Base-by-base conservation (phyloP, 2,329 filamentous ascomycete genomes). In the Elsinoe arachidis region DNA sequence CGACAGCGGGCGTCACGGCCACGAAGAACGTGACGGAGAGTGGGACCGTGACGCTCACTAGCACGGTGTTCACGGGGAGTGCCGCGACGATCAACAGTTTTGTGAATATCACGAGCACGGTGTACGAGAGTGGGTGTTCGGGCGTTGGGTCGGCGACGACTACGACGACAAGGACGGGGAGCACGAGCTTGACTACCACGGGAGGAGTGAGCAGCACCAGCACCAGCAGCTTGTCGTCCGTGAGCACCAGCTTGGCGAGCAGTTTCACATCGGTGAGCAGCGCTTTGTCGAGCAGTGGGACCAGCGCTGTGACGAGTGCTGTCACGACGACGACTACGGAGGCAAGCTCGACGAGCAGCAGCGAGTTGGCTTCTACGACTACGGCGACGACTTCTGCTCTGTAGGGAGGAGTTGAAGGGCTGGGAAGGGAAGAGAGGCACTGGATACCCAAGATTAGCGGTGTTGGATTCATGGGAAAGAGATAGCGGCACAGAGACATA, bases 61-160 rank as follows among this genome's bases (percentile, higher is more conserved):
- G 17, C n/a, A 34, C 26, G 2, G 33, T 49, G 26, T 33, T 30
- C 11, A 56, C 23, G 26, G 49, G 49, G 6, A 53, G 5, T 17
- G 33, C 49, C 15, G 49, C 37, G 14, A 47, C 41, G 26, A 47
- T 56, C 14, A 47, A 56, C 12, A 10, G 14, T 9, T 56, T 56
- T 30, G 41, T 38, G 17, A 46, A 47, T 30, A 19, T 34, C 3
- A 56, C 54, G 14, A 44, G 14, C 10, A 46, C 53, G 21, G 47
- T 12, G n/a, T 56, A 56, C 19, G 17, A 35, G 6, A 46, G 41
- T n/a, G 41, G 41, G 6, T 34, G 30, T 39, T 39, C 17, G 5
- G 17, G 37, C 2, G 17, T 19, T 39, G 14, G 14, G 37, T n/a
- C 37, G 17, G 37, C 11, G 37, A 39, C 37, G 37, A 39, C 37